These are phyloP conservation scores for Paecilomyces variotii DNA, from an alignment of 2,329 filamentous ascomycete species.

Conservation along the genomic window DNA sequence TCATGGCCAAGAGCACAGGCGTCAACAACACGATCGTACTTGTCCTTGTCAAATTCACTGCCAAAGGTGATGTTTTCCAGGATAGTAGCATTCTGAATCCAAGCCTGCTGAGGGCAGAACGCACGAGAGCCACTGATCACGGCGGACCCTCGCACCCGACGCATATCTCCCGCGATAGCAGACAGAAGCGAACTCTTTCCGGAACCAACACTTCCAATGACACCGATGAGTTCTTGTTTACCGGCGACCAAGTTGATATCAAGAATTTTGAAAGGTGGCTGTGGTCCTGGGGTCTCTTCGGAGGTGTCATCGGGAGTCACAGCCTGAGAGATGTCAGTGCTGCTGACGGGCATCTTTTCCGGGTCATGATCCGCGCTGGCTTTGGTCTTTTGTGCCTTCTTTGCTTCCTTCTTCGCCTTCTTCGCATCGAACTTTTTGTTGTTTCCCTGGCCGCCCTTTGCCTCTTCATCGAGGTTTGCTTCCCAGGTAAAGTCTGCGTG, in stretches of 20 bases:
- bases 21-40: slow-evolving; percentile 12
- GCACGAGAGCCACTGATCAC: slow-evolving; percentile 1
- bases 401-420: slow-evolving; percentile 2
- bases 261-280: slow-evolving; percentile 24
- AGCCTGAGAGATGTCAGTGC: slow-evolving; percentile 14
- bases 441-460: not conserved
- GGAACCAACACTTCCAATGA: slow-evolving; percentile 42
- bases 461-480: slow-evolving; percentile 14
- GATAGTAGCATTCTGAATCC: slow-evolving; percentile 80
- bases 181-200: slow-evolving; percentile 69
- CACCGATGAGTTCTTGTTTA: slow-evolving; percentile 23
- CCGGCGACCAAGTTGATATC: slow-evolving; percentile 19
- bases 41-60: slow-evolving; percentile 36
- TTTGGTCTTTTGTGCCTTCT: slow-evolving; percentile 3
- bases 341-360: not conserved
- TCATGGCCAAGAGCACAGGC: slow-evolving; percentile 12
- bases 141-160: slow-evolving; percentile 32
- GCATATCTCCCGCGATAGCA: slow-evolving; percentile 64
- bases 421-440: slow-evolving; percentile 4
- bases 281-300: slow-evolving; percentile 6
- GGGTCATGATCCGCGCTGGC: not conserved
- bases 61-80: slow-evolving; percentile 77
- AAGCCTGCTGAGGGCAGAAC: slow-evolving; percentile 72
- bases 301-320: slow-evolving; percentile 8
- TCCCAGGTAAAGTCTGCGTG: slow-evolving; percentile 83